Base-by-base conservation (phyloP, 2,329 filamentous ascomycete genomes). In the Penicillium sp. region DNA sequence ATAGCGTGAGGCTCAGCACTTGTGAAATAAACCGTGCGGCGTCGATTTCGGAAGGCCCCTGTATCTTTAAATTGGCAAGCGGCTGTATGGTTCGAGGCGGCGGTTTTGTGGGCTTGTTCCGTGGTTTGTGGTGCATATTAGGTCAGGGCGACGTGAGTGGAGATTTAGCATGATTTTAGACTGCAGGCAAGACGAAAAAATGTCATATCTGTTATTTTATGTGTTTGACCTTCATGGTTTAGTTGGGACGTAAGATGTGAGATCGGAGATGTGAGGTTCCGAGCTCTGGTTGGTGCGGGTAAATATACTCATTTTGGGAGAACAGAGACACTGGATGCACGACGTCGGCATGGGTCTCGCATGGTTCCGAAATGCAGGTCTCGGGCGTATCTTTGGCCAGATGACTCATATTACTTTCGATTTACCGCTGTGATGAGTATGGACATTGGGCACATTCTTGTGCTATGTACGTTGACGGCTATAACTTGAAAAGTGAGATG, bases 111-210 rank as follows among this genome's bases (percentile, higher is more conserved):
- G 12, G 29, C 41, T 13, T 39, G 34, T 23, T 39, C 16, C 16
- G 10, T 39, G n/a, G n/a, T 12, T 8, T 39, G 24, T n/a, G 36
- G 36, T 7, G 49, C 42, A 12, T 52, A 34, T 10, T 16, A 28
- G 10, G 15, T 47, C 6, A 15, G 15, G 9, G 23, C 2, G 4
- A 36, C 55, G 42, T 8, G 45, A 43, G 12, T 34, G 12, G 10
- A 61, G 42, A 0, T 45, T 49, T 13, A 59, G 23, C 5, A 48
- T 51, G 13, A 21, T 12, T 59, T 49, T 49, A 61, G 29, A 26
- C 42, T 47, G 1, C 58, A 53, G 33, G 60, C 57, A 1, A 50
- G 23, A 31, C 60, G 53, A 29, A 53, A 62, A 28, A 54, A 52
- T 4, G 31, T 47, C 18, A 60, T 56, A 16, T 58, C 52, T 12